Evolutionary conservation across 1,284 basidiomycete genomes (phyloP), one percentile per base, ranked within the genome.

Genomic region (Xanthoconium separans): DNA sequence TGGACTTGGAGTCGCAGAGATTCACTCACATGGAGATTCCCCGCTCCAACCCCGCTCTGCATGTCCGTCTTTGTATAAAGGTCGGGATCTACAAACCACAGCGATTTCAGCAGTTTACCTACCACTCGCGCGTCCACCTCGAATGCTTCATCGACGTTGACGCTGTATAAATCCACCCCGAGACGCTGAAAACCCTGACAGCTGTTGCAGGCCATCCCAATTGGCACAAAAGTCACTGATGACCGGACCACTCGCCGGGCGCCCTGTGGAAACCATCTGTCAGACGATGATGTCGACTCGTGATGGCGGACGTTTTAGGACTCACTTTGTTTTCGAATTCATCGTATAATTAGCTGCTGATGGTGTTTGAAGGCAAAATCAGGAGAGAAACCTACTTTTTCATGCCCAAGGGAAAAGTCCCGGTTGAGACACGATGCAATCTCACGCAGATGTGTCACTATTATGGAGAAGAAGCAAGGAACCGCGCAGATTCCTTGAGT

Each of bases 81-180:
- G n/a, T n/a, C n/a, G n/a, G n/a, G n/a, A n/a, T n/a, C n/a, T n/a
- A n/a, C n/a, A n/a, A n/a, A n/a, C n/a, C n/a, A 56, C 2, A 67
- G 68, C 10, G 65, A 65, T 13, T 39, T 39, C 37, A 39, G 18
- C n/a, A 40, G 37, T 30, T 22, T 34, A 50, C 65, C 12, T 51
- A 66, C 65, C 54, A 66, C 67, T 4, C 67, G 62, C 34, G 70
- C 62, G 22, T 66, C 65, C 22, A 6, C 57, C 48, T 30, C 24
- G 6, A 24, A 24, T 24, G 6, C 56, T 22, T 22, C 51, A 18
- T 69, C 67, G 22, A 66, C 43, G 5, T 66, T 39, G 8, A 66
- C 64, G 20, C 55, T 56, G 41, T 68, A 66, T 3, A 69, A 41
- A 31, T 65, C 65, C 16, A 66, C 47, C 15, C 65, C 65, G 16